Conservation (phyloP, 768 basidiomycete species). For the Tulasnella sp. region DNA sequence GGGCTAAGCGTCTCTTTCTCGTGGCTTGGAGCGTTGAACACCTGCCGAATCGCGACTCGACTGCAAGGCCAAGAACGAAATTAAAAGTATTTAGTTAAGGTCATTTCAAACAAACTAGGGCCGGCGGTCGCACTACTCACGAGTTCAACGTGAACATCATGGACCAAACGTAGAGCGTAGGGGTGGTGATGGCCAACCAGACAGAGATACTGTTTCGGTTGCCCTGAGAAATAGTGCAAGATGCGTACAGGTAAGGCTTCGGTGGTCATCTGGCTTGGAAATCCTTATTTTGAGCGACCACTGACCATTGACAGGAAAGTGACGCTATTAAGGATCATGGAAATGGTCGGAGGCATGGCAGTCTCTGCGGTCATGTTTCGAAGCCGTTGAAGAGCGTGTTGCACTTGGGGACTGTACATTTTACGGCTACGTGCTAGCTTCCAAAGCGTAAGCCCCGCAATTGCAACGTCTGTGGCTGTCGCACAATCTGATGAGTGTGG, state of each 20-base stretch:
- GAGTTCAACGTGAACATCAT: too few species aligned
- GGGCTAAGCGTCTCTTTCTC: too few species aligned
- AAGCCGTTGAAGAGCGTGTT: background rate
- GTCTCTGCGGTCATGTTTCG: background rate
- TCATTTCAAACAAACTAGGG: too few species aligned
- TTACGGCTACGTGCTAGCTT: background rate
- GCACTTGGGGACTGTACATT: background rate
- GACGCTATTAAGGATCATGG: background rate
- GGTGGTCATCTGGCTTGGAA: background rate
- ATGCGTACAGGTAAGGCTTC: background rate
- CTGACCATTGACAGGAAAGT: background rate
- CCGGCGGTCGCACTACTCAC: too few species aligned
- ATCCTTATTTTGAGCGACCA: too few species aligned
- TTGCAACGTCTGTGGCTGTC: constrained; percentile 1
- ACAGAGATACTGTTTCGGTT: background rate
- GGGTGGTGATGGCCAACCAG: background rate
- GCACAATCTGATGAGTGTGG: background rate
- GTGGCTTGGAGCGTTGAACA: too few species aligned
- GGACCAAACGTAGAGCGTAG: background rate
- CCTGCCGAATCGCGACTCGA: too few species aligned
- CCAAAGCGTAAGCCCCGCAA: background rate
- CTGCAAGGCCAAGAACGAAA: too few species aligned
- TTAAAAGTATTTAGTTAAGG: too few species aligned
- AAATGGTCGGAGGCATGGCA: constrained; percentile 1
- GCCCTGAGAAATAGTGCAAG: background rate